These are phyloP conservation scores for Corrigiola litoralis DNA, from an alignment of 179 eudicot species.

Conservation along the genomic window DNA sequence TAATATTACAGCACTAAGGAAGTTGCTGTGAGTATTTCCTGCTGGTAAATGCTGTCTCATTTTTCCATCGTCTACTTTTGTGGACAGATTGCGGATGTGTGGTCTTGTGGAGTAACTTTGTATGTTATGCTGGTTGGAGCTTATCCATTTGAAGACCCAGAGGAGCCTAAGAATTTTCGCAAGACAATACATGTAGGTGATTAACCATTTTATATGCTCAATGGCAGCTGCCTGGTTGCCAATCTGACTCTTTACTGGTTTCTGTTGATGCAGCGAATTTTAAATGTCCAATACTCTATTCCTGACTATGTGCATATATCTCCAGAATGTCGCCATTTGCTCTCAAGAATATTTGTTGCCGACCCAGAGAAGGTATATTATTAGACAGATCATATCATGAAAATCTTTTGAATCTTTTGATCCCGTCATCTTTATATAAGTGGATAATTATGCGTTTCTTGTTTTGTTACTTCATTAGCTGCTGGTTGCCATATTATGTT, in stretches of 20 bases:
- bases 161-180: constrained; percentile 86
- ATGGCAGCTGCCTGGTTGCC: background rate
- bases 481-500: background rate
- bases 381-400: background rate
- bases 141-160: constrained; percentile 96
- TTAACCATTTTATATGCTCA: background rate
- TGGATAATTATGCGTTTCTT: background rate
- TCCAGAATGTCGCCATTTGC: constrained; percentile 83
- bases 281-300: constrained; percentile 89
- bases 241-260: constrained; percentile 20
- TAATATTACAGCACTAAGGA: background rate
- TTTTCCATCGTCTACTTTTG: constrained; percentile 3
- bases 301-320: constrained; percentile 97
- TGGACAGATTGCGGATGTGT: constrained; percentile 91
- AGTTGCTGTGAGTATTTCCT: background rate
- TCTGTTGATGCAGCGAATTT: constrained; percentile 65
- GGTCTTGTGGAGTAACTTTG: constrained; percentile 98
- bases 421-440: background rate
- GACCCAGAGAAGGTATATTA: constrained; percentile 73
- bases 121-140: constrained; percentile 98
- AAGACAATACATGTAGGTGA: constrained; percentile 77
- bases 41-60: background rate
- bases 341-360: constrained; percentile 87
- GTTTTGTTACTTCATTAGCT: background rate
- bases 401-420: too few species aligned